Conservation (phyloP, 2,329 filamentous ascomycete genomes). For the Alternaria ventricosa region DNA sequence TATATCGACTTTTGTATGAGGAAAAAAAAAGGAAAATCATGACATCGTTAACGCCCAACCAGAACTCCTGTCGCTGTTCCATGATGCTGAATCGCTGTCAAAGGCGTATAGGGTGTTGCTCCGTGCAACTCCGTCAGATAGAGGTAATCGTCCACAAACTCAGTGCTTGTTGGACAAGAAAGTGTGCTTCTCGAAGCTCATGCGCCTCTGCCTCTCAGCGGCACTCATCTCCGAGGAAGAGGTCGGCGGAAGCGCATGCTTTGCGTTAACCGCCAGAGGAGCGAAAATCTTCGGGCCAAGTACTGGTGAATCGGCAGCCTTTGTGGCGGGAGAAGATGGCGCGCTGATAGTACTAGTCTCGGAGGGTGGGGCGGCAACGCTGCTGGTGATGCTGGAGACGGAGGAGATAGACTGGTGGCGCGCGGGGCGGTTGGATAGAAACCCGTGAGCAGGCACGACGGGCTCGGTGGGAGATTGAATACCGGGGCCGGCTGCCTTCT, state of each 20-base stretch:
- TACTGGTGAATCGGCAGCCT: slow-evolving; percentile 35
- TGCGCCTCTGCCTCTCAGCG: slow-evolving; percentile 23
- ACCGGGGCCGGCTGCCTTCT: slow-evolving; percentile 18
- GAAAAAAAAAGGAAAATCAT: slow-evolving; percentile 27
- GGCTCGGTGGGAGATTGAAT: slow-evolving; percentile 23
- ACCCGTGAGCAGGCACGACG: slow-evolving; percentile 39
- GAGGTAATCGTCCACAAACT: background rate
- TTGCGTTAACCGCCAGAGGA: slow-evolving; percentile 46
- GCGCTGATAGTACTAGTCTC: slow-evolving; percentile 30
- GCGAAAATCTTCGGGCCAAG: slow-evolving; percentile 35
- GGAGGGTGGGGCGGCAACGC: slow-evolving; percentile 17
- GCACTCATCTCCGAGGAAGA: slow-evolving; percentile 30
- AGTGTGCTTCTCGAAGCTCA: slow-evolving; percentile 24
- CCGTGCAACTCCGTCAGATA: background rate
- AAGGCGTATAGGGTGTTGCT: background rate
- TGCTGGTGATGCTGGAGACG: slow-evolving; percentile 27
- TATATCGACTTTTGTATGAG: slow-evolving; percentile 24
- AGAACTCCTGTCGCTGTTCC: background rate
- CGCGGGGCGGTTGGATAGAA: slow-evolving; percentile 45
- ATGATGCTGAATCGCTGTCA: background rate
- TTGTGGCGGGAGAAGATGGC: slow-evolving; percentile 38
- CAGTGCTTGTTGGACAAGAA: slow-evolving; percentile 45
- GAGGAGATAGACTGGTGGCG: slow-evolving; percentile 41
- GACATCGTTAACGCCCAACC: slow-evolving; percentile 22
- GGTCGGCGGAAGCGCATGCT: slow-evolving; percentile 35